phyloP scores from a whole-genome alignment of 805 yeast genomes.

The Kluyveromyces wickerhamii region DNA sequence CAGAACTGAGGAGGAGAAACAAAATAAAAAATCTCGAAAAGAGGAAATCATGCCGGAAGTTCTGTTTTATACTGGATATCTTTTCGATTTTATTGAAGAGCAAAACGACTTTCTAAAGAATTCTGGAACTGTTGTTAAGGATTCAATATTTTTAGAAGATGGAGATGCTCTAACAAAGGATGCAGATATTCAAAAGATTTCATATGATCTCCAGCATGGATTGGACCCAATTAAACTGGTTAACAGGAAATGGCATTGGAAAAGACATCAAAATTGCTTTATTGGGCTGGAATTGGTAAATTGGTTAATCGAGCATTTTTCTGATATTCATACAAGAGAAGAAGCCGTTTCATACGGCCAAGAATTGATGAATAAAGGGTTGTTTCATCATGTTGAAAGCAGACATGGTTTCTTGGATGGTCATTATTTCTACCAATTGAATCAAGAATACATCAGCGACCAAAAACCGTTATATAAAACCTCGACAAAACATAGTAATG shows the following conservation, averaged over 20 bases:
- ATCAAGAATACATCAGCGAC: slow-evolving; percentile 41
- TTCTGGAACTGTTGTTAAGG: slow-evolving; percentile 29
- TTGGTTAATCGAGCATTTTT: slow-evolving; percentile 75
- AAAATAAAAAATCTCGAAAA: slow-evolving; percentile 25
- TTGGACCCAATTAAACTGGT: slow-evolving; percentile 55
- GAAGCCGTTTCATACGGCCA: slow-evolving; percentile 82
- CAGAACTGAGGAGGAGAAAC: slow-evolving; percentile 35
- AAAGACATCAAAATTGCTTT: slow-evolving; percentile 66
- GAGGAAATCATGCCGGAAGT: slow-evolving; percentile 64
- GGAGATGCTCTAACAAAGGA: slow-evolving; percentile 37
- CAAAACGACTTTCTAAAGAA: slow-evolving; percentile 37
- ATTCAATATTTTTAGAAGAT: slow-evolving; percentile 28
- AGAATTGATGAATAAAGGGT: slow-evolving; percentile 56
- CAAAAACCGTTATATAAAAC: slow-evolving; percentile 9
- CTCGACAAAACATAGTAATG: not conserved
- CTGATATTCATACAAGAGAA: slow-evolving; percentile 73
- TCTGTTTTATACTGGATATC: slow-evolving; percentile 78
- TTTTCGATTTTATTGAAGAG: slow-evolving; percentile 56
- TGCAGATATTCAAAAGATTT: slow-evolving; percentile 45
- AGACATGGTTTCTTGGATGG: slow-evolving; percentile 88
- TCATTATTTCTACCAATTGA: slow-evolving; percentile 76
- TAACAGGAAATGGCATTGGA: slow-evolving; percentile 90
- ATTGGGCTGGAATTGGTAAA: slow-evolving; percentile 78
- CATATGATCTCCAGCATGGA: slow-evolving; percentile 54
- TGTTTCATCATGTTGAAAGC: slow-evolving; percentile 74